phyloP scores from a whole-genome alignment of 495 filamentous ascomycete genomes.

The Glonium stellatum region DNA sequence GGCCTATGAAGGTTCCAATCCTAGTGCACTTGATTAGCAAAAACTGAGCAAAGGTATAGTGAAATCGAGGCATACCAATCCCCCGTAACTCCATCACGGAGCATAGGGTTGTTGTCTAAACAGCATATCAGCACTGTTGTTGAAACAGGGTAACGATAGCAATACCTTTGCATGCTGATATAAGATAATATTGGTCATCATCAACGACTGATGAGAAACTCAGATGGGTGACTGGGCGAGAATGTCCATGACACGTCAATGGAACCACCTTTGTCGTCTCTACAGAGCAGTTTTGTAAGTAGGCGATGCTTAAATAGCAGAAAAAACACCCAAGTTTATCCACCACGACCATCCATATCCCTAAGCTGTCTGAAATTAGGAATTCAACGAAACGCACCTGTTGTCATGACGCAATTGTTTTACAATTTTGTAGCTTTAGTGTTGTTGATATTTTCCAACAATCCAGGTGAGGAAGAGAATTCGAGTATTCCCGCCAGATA shows the following conservation, averaged over 20 bases:
- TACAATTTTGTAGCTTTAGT: not conserved
- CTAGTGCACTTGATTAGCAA: slow-evolving; percentile 36
- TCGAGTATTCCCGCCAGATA: not conserved
- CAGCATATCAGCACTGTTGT: slow-evolving; percentile 1
- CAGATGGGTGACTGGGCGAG: slow-evolving; percentile 88
- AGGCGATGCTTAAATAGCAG: not conserved
- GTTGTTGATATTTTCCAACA: not conserved
- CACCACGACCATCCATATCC: not conserved
- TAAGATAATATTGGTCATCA: slow-evolving; percentile 84
- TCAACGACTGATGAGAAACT: slow-evolving; percentile 85
- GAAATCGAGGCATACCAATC: slow-evolving; percentile 48
- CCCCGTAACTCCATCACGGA: slow-evolving; percentile 90
- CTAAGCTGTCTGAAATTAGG: not conserved
- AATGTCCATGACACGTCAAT: slow-evolving; percentile 94
- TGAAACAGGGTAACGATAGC: not conserved
- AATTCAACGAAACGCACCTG: not conserved
- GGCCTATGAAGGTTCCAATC: slow-evolving; percentile 97
- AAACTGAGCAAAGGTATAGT: slow-evolving; percentile 2
- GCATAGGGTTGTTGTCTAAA: slow-evolving; percentile 93
- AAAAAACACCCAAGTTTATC: not conserved
- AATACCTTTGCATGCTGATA: slow-evolving; percentile 95
- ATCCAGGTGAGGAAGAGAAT: not conserved
- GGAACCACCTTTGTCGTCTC: slow-evolving; percentile 73
- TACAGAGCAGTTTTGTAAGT: slow-evolving; percentile 13
- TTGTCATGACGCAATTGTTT: not conserved